A percentile compares a stretch with the other conserved stretches of the same genome.
phyloP scores from a whole-genome alignment of 768 basidiomycete species.

The Collybia mongolica region DNA sequence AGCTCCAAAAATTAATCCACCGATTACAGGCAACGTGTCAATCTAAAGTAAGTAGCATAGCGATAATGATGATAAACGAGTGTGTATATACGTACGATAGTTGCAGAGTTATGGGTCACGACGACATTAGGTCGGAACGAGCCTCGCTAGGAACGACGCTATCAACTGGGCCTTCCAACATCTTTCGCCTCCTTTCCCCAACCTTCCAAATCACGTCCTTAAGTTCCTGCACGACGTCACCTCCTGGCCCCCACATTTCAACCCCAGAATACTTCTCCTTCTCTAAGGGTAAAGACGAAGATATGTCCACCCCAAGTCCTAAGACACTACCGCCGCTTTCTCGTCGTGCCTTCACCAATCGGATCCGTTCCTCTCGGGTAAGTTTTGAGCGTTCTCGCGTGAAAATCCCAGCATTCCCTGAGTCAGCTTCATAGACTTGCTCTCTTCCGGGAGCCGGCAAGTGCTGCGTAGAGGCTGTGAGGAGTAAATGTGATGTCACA shows the following conservation, averaged over 20 bases:
- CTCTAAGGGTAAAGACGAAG: slow-evolving; percentile 12
- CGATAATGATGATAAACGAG: not conserved
- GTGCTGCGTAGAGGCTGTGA: slow-evolving; percentile 48
- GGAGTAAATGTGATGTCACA: slow-evolving; percentile 52
- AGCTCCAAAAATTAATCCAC: not conserved
- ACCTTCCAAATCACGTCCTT: slow-evolving; percentile 90
- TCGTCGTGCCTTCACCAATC: slow-evolving; percentile 51
- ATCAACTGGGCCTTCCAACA: slow-evolving; percentile 26
- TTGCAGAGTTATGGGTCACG: not conserved
- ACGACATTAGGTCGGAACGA: not conserved
- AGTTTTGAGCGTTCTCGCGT: slow-evolving; percentile 63
- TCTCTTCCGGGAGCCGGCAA: slow-evolving; percentile 70
- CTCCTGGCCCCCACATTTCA: slow-evolving; percentile 69
- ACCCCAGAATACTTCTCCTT: slow-evolving; percentile 15
- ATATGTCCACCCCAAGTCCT: slow-evolving; percentile 16
- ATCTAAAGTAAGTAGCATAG: not conserved
- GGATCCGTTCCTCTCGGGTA: slow-evolving; percentile 74
- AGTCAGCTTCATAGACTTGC: slow-evolving; percentile 81
- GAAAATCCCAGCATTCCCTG: slow-evolving; percentile 38
- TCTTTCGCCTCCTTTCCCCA: slow-evolving; percentile 61
- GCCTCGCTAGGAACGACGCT: slow-evolving; percentile 2
- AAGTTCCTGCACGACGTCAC: slow-evolving; percentile 80
- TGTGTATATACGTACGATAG: not conserved
- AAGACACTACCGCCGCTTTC: slow-evolving; percentile 36
- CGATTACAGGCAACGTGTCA: not conserved